Conservation (phyloP, 2,329 filamentous ascomycete genomes). For the Xylaria sp. region DNA sequence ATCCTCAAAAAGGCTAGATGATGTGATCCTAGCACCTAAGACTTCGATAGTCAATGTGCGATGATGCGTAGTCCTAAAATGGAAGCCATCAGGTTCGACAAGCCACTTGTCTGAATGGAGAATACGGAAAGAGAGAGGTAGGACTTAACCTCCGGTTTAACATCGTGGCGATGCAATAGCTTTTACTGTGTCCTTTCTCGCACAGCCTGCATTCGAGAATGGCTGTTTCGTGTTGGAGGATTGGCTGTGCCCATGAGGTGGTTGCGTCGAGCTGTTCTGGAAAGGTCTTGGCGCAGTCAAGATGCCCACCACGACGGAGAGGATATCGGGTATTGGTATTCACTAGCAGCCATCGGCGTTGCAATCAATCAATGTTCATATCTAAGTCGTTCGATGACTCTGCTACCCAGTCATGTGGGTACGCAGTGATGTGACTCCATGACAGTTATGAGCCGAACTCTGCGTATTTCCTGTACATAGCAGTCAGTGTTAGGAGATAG, state of each 20-base stretch:
- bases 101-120: conserved; percentile 11
- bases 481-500: conserved; percentile 2
- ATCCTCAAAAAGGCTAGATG: background rate
- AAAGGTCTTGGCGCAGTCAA: conserved; percentile 26
- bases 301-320: conserved; percentile 7
- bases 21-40: background rate
- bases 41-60: background rate
- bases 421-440: conserved; percentile 22
- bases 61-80: conserved; percentile 4
- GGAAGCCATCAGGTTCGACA: conserved; percentile 14
- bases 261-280: conserved; percentile 25
- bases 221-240: conserved; percentile 22
- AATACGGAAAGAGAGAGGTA: background rate
- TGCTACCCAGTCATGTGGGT: conserved; percentile 13
- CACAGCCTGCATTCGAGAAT: conserved; percentile 18
- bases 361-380: conserved; percentile 26
- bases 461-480: too few relatives aligned
- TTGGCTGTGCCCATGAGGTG: conserved; percentile 11
- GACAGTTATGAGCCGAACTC: conserved; percentile 2
- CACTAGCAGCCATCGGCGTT: background rate
- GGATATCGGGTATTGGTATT: background rate
- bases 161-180: conserved; percentile 10
- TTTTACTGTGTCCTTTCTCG: background rate
- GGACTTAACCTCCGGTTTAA: conserved; percentile 21
- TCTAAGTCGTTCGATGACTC: conserved; percentile 20